Evolutionary conservation across 768 basidiomycete species (phyloP), one percentile per base, ranked within the genome.

Genomic region (Lentinus tigrinus): DNA sequence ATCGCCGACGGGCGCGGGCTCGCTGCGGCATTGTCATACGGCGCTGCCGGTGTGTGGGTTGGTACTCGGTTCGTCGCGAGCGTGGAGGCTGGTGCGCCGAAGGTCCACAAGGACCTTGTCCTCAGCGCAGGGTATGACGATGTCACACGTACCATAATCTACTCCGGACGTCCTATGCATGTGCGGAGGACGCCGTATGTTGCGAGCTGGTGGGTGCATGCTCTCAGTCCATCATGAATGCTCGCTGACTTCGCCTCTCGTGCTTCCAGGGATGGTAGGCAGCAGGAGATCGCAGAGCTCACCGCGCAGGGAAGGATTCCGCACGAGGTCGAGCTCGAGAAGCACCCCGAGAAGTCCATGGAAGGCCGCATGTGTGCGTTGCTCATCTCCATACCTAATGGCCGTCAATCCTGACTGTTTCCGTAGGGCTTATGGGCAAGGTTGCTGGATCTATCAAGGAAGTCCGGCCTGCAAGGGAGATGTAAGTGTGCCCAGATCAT

Each of bases 11-110:
- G 92, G 13, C 83, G 91, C 34, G 89, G 90, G 34, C 79, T 93
- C 16, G 90, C 92, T 14, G 88, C 85, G 17, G 74, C 89, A 27
- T 81, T 91, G 55, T 79, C 87, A 83, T 89, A 73, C 58, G 93
- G 93, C 47, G 93, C 92, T 4, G 78, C 87, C 3, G 93, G 87
- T 43, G 88, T 94, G 3, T 95, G 93, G 93, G 90, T 92, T 37
- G 89, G 89, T 39, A 94, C 91, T 4, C 85, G 91, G 38, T 94
- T 94, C 67, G 90, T 93, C 40, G 90, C 91, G 11, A 85, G 86
- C 64, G 83, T 79, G 37, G 90, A 93, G 70, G 90, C 92, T 0
- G 88, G 85, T 37, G 92, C 91, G 2, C 86, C 91, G 11, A 82
- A 82, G 34, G 81, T 71, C 63, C 89, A 91, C 71, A 91, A 91